Evolutionary conservation across 1,139 yeast genomes (phyloP), one percentile per base, ranked within the genome.

Genomic region (Arxiozyma telluris): DNA sequence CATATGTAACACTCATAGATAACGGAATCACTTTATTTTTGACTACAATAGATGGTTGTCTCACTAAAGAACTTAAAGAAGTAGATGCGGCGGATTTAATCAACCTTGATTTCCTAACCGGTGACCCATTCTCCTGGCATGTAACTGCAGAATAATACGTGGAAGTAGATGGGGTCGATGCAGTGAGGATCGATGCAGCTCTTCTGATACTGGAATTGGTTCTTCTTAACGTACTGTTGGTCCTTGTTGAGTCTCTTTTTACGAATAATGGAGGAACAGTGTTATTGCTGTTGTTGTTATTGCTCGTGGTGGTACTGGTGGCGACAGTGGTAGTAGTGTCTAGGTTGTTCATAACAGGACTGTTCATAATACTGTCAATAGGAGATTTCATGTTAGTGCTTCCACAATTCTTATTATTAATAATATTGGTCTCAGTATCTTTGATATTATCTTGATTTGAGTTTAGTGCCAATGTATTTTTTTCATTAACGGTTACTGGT

Each of bases 1-100:
- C 57, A 49, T 59, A 64, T 38, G 59, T 63, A 3, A 12, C 6
- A 47, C 59, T 58, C 61, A 60, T 62, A 4, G 68, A 58, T 12
- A 67, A 54, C 30, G 70, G 70, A 18, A 68, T 64, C 6, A 66
- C 70, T 55, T 64, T 66, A 50, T 67, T 67, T 46, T 64, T 65
- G 18, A 68, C 70, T 18, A 66, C 70, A 25, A 67, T 66, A 1
- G 71, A 67, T 15, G 69, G 71, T 54, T 67, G 69, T 55, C 71
- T 62, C 11, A 64, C 62, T 7, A 67, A 54, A 9, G 66, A 58
- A 49, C 57, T 65, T 47, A 67, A 55, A 5, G 67, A 59, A 27
- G 50, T 51, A 5, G 64, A 59, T 4, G 63, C 68, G 18, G 51
- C 49, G n/a, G 71, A 66, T 53, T 69, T 61, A 3, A 60, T 62